Evolutionary conservation across 2,329 filamentous ascomycete genomes (phyloP), one percentile per base, ranked within the genome.

Genomic region (Exophiala dermatitidis): DNA sequence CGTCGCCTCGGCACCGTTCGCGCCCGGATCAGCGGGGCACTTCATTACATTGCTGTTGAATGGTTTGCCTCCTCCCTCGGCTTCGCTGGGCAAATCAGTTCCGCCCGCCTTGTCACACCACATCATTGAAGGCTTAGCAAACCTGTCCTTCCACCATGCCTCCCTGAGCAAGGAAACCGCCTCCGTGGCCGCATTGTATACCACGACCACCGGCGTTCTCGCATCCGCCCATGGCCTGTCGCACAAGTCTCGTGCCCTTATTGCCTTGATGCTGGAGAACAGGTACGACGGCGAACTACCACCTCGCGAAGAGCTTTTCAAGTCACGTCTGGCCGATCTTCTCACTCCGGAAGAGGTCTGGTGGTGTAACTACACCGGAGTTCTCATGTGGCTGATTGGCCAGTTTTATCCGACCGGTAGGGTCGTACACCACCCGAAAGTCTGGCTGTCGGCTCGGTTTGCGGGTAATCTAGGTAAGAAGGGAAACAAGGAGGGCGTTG

Each of bases 241-340:
- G 1, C 90, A 96, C 65, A 68, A 82, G 42, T 77, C 83, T 47
- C 80, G 89, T 8, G 85, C 86, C 0, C 68, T 87, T 1, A 73
- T 95, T 2, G 87, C 82, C 0, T 72, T 95, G 3, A 77, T 85
- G 1, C 74, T 88, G 1, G 89, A 83, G 61, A 82, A 85, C 43
- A 77, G 89, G 60, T 94, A 88, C 82, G 85, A 83, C 12, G 82
- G 81, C 2, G 77, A 79, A 40, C 73, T 86, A 1, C 76, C 79
- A 2, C 79, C 80, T 0, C 73, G 74, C 0, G 83, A 86, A 60
- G 64, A 74, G 5, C 66, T 71, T 3, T 82, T 84, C 61, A 78
- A 79, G 32, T 64, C 69, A 1, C 72, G 75, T 3, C 71, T 87
- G 32, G 69, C 76, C 37, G 68, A 71, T 34, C 71, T 85, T 2